Evolutionary conservation across 164 flowering plant genomes (phyloP), one percentile per base, ranked within the genome.

Genomic region (Tinospora cordifolia): DNA sequence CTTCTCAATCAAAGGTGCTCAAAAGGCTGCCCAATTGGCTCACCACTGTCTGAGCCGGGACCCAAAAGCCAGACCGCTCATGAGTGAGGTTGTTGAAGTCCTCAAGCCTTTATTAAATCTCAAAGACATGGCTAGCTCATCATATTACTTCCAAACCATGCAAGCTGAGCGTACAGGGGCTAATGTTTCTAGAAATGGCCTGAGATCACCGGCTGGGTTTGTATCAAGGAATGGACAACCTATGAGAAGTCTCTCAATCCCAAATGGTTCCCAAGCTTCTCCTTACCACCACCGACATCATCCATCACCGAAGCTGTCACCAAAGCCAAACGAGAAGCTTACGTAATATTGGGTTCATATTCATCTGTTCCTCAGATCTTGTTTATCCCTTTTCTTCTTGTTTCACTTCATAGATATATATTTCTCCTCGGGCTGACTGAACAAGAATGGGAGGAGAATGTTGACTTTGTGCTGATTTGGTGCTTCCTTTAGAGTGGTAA

Each of bases 61-160:
- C 57, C 83, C 87, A 10, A 84, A 84, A 77, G 80, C 74, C 67
- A 63, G 87, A 47, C 87, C 87, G 26, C 69, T 81, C 9, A 84
- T 84, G 87, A 82, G 85, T 59, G 84, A 84, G 72, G 83, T 83
- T 38, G 87, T 84, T 9, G 83, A 83, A 71, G 75, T 69, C 66
- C 66, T 84, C 62, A 81, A 77, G 63, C 87, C 87, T 41, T 68
- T 84, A 34, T 81, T 81, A 25, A 67, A 62, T 70, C 83, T 84
- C 49, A 83, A 82, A 59, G 87, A 84, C 76, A 85, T 90, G 90
- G 96, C 93, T 26, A 76, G 84, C 80, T 86, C 90, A 17, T 87
- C 91, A 8, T 81, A 79, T 80, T 78, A 79, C 66, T 87, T 86
- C 72, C 88, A 85, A 69, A 79, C 83, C 25, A 80, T 84, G 83